Conservation (phyloP, 352 stramenopile species). For the Elongisporangium prolatum region DNA sequence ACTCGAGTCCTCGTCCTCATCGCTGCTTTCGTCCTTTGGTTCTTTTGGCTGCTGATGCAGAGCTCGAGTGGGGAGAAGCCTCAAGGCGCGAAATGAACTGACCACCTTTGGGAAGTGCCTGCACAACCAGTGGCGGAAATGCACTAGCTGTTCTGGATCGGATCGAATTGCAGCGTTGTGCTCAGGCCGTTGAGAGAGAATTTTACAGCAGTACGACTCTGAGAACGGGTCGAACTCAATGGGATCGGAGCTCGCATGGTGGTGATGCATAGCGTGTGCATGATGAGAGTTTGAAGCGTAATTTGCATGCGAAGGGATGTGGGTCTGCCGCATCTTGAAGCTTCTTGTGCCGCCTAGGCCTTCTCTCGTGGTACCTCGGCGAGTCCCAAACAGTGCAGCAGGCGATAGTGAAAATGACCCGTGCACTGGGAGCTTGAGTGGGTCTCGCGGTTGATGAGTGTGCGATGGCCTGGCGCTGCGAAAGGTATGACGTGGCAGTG, state of each 20-base stretch:
- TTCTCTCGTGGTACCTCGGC: neutral
- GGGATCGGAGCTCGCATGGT: constrained; percentile 13
- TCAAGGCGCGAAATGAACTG: neutral
- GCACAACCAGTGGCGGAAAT: constrained; percentile 28
- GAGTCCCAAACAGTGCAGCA: neutral
- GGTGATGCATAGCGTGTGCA: neutral
- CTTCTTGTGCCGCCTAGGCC: neutral
- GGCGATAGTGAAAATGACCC: constrained; percentile 1
- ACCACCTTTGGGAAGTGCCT: constrained; percentile 30
- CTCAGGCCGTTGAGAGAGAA: constrained; percentile 22
- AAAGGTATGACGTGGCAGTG: neutral
- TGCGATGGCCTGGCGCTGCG: neutral
- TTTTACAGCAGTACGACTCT: constrained; percentile 18
- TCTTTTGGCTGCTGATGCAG: neutral
- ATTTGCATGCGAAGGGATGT: constrained; percentile 1
- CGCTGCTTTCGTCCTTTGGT: neutral
- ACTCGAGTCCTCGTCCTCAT: neutral
- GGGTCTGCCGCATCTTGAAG: neutral
- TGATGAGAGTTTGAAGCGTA: neutral
- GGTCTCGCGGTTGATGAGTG: neutral
- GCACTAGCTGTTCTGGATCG: constrained; percentile 11
- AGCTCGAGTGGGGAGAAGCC: neutral
- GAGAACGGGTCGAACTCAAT: constrained; percentile 45
- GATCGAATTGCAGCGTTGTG: constrained; percentile 9
- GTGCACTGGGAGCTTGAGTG: neutral